phyloP scores from a whole-genome alignment of 768 basidiomycete species.

The Phylloporus arenicola region DNA sequence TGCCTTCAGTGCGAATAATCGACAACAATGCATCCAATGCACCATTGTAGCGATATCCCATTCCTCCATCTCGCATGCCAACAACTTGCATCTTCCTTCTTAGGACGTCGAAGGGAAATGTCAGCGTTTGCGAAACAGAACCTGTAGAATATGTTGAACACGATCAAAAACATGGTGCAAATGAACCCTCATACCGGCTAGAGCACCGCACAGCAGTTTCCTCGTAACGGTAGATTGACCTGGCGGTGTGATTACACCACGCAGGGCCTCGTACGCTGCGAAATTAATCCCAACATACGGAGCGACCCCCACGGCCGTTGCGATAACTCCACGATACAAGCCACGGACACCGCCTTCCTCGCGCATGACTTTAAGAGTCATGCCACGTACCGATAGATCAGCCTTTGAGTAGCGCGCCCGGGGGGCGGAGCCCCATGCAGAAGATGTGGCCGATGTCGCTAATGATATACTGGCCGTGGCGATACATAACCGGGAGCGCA shows the following conservation, averaged over 20 bases:
- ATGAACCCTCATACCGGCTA: constrained; percentile 55
- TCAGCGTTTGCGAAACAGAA: constrained; percentile 89
- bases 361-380: constrained; percentile 84
- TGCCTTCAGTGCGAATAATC: constrained; percentile 70
- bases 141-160: constrained; percentile 38
- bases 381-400: constrained; percentile 74
- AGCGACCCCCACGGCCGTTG: constrained; percentile 86
- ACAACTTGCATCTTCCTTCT: constrained; percentile 94
- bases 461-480: constrained; percentile 72
- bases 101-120: constrained; percentile 93
- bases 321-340: constrained; percentile 78
- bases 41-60: constrained; percentile 67
- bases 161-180: not conserved
- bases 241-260: constrained; percentile 74
- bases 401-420: constrained; percentile 39
- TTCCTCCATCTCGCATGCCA: constrained; percentile 59
- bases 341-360: constrained; percentile 90
- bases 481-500: constrained; percentile 88
- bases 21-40: constrained; percentile 71
- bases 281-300: constrained; percentile 92
- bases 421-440: constrained; percentile 34
- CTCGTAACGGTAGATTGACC: constrained; percentile 62
- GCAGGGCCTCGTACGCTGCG: constrained; percentile 83
- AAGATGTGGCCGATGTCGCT: constrained; percentile 16
- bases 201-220: constrained; percentile 80